Conservation (phyloP, 1,284 basidiomycete genomes). For the Ustilago xerochloae region DNA sequence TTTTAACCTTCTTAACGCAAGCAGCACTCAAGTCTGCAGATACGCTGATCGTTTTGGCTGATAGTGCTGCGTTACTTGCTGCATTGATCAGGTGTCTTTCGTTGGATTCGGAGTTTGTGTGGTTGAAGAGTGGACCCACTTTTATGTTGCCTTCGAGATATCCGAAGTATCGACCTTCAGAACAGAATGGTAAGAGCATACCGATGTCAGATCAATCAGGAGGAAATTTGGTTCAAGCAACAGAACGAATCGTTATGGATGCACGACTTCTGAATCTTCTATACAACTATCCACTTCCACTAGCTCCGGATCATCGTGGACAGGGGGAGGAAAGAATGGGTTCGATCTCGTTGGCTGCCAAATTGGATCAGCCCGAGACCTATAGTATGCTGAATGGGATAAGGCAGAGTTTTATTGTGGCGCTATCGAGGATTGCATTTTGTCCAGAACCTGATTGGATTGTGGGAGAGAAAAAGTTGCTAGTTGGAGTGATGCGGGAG, state of each 20-base stretch:
- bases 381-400: constrained; percentile 62
- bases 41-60: constrained; percentile 48
- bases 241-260: constrained; percentile 53
- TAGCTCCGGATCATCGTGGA: constrained; percentile 3
- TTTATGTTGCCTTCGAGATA: constrained; percentile 26
- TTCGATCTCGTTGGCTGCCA: constrained; percentile 38
- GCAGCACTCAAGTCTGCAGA: constrained; percentile 42
- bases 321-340: constrained; percentile 23
- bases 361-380: constrained; percentile 48
- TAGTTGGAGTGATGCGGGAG: background rate
- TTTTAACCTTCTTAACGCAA: constrained; percentile 44
- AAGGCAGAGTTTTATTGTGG: constrained; percentile 56
- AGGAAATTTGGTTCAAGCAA: constrained; percentile 33
- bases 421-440: constrained; percentile 56
- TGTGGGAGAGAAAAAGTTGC: constrained; percentile 14
- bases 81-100: constrained; percentile 53
- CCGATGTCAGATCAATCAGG: constrained; percentile 33
- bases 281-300: constrained; percentile 46
- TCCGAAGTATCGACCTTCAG: too few relatives aligned
- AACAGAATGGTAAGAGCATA: too few relatives aligned
- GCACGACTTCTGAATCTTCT: constrained; percentile 54
- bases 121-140: constrained; percentile 36
- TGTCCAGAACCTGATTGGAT: constrained; percentile 61
- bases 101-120: constrained; percentile 51
- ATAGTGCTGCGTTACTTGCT: constrained; percentile 51